Percentiles rank a stretch among this genome's conserved stretches.
phyloP scores from a whole-genome alignment of 75 land plant species.

The Cupressus sempervirens region DNA sequence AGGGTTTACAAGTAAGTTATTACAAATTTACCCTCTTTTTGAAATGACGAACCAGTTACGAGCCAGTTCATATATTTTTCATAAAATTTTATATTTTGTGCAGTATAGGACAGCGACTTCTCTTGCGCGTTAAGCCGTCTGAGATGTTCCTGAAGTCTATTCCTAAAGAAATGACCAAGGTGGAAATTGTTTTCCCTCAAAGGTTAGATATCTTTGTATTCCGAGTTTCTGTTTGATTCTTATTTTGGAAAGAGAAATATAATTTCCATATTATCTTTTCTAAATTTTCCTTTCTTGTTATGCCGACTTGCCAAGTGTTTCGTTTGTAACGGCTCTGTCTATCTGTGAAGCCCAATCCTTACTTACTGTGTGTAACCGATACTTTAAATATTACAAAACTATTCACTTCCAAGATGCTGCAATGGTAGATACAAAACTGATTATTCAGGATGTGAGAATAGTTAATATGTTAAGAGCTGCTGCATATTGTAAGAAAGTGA shows the following conservation, averaged over 20 bases:
- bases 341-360: no score
- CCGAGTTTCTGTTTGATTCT: background rate
- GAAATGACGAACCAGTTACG: background rate
- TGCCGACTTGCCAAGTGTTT: background rate
- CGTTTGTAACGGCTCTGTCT: no score
- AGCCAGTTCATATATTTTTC: background rate
- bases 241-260: background rate
- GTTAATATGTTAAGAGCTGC: no score
- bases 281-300: background rate
- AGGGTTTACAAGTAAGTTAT: slow-evolving; percentile 37
- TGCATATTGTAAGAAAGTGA: no score
- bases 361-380: no score
- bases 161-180: slow-evolving; percentile 46
- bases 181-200: slow-evolving; percentile 52
- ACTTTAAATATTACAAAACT: no score
- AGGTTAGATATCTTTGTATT: slow-evolving; percentile 22
- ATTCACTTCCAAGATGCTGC: no score
- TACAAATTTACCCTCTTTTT: background rate
- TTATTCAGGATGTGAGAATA: no score
- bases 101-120: slow-evolving; percentile 52
- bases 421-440: no score
- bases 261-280: background rate
- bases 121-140: slow-evolving; percentile 60
- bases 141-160: slow-evolving; percentile 69
- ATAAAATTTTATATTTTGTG: slow-evolving; percentile 6